Evolutionary conservation across 164 flowering plant species (phyloP).

Genomic region (Malania oleifera): DNA sequence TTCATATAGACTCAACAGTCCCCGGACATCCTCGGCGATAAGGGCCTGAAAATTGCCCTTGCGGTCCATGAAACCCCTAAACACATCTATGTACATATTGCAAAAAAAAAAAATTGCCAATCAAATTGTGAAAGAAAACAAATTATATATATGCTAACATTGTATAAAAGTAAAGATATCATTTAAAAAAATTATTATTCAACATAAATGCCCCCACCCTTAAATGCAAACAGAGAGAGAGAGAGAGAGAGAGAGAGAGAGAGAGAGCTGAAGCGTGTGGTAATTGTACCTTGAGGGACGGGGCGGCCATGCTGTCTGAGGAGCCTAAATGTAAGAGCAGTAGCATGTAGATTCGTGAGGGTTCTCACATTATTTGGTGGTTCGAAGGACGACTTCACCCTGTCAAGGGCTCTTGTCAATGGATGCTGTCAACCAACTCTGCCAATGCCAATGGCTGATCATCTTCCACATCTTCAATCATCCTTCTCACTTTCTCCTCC

Average conservation of each 20-base stretch:
- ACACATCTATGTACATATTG: constrained; percentile 18
- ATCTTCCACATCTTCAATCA: constrained; percentile 16
- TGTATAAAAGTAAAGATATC: too few species aligned
- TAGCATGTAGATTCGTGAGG: constrained; percentile 6
- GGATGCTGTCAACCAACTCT: constrained; percentile 9
- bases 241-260: too few species aligned
- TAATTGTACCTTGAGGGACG: constrained; percentile 29
- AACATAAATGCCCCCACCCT: too few species aligned
- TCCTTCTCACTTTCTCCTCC: constrained; percentile 9
- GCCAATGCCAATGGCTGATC: constrained; percentile 21
- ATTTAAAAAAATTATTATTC: too few species aligned
- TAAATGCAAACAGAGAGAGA: too few species aligned
- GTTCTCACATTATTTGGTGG: too few species aligned
- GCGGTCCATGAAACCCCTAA: constrained; percentile 17
- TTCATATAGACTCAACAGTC: constrained; percentile 28
- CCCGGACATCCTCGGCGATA: constrained; percentile 19
- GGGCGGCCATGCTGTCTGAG: constrained; percentile 28
- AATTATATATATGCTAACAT: too few species aligned
- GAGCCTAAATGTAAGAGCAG: constrained; percentile 30
- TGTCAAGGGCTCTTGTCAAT: constrained; percentile 11
- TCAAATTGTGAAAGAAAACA: too few species aligned
- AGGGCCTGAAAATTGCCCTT: constrained; percentile 11
- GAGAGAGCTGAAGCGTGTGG: too few species aligned
- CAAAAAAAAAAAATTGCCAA: background rate
- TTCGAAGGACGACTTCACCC: background rate